Percentiles rank a stretch among this genome's conserved stretches.
Evolutionary conservation across 148 eudicot genomes (phyloP).

Genomic region (Vaccinium myrtillus): DNA sequence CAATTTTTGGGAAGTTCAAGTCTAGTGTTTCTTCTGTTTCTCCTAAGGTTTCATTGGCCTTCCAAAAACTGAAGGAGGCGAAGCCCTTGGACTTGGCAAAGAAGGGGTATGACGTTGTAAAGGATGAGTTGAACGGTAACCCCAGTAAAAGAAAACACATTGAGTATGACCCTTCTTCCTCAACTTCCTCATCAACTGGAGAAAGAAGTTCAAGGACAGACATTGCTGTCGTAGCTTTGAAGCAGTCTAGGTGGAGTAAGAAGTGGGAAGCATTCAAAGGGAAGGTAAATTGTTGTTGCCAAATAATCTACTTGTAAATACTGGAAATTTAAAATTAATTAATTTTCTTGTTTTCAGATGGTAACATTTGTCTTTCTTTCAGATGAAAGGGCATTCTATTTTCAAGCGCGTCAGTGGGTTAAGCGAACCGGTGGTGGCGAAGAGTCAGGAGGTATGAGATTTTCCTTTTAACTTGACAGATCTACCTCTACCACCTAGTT

Average conservation of each 20-base stretch:
- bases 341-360: neutral
- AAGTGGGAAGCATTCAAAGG: slow-evolving; percentile 73
- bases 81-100: slow-evolving; percentile 74
- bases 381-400: slow-evolving; percentile 77
- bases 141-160: slow-evolving; percentile 63
- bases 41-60: slow-evolving; percentile 66
- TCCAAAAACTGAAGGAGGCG: slow-evolving; percentile 77
- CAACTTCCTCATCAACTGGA: slow-evolving; percentile 33
- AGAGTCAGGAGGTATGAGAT: slow-evolving; percentile 81
- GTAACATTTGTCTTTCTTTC: slow-evolving; percentile 22
- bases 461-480: neutral
- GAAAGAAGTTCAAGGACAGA: slow-evolving; percentile 83
- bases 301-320: neutral
- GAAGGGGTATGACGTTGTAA: slow-evolving; percentile 77
- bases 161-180: slow-evolving; percentile 44
- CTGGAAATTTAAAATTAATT: neutral
- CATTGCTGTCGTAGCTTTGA: slow-evolving; percentile 61
- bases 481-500: neutral
- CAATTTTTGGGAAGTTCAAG: slow-evolving; percentile 58
- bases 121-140: slow-evolving; percentile 78
- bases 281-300: slow-evolving; percentile 31
- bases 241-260: slow-evolving; percentile 75
- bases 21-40: slow-evolving; percentile 59
- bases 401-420: slow-evolving; percentile 68
- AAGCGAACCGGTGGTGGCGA: slow-evolving; percentile 78